These are phyloP conservation scores for Elaphomyces granulatus DNA, from an alignment of 495 filamentous ascomycete genomes.

Conservation along the genomic window DNA sequence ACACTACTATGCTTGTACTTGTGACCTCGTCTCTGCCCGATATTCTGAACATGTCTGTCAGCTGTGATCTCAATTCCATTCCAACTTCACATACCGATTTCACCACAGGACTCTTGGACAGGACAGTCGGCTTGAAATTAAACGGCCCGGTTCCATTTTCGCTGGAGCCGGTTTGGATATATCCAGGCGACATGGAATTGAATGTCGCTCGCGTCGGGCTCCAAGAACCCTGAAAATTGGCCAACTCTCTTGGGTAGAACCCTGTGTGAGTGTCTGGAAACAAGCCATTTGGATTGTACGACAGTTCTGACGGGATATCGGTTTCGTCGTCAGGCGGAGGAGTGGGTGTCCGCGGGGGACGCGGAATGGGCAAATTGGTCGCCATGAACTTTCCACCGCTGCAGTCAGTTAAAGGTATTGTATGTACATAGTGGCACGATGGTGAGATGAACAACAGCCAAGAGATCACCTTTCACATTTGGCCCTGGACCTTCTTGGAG, in stretches of 20 bases:
- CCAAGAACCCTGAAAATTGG: constrained; percentile 16
- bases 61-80: no score
- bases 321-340: constrained; percentile 41
- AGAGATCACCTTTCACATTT: no score
- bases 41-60: constrained; percentile 34
- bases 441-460: no score
- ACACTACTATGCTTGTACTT: constrained; percentile 97
- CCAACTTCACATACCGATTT: constrained; percentile 73
- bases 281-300: constrained; percentile 45
- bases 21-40: constrained; percentile 88
- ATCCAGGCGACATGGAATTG: constrained; percentile 28
- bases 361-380: constrained; percentile 44
- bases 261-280: constrained; percentile 39
- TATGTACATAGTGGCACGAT: no score
- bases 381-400: no score
- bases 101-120: constrained; percentile 55
- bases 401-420: no score
- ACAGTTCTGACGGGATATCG: constrained; percentile 20
- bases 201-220: constrained; percentile 30
- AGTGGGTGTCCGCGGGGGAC: constrained; percentile 53
- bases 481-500: no score
- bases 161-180: constrained; percentile 23
- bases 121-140: constrained; percentile 81
- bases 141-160: constrained; percentile 49
- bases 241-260: constrained; percentile 19